Evolutionary conservation across 176 grass and related monocot genomes (phyloP).

Genomic region (Zea luxurians): DNA sequence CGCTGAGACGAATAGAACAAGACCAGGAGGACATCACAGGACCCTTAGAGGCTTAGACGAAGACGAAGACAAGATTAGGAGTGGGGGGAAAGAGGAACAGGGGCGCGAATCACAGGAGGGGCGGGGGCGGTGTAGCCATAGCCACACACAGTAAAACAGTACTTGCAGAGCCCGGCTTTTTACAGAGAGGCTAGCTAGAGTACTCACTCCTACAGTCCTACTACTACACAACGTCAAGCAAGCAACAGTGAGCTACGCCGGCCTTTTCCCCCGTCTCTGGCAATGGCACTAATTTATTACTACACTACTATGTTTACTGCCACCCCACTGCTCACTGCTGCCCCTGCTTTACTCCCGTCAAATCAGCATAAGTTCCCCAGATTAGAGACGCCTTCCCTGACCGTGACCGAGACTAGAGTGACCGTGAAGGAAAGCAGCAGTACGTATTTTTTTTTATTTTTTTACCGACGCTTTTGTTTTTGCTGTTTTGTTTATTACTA

Average conservation of each 20-base stretch:
- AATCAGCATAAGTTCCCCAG: slow-evolving; percentile 53
- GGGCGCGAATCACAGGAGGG: no score
- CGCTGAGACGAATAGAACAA: no score
- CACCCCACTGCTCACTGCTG: background rate
- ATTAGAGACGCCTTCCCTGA: background rate
- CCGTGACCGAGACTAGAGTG: background rate
- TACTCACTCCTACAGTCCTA: no score
- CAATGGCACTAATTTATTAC: slow-evolving; percentile 38
- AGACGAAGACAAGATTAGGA: no score
- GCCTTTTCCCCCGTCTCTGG: slow-evolving; percentile 20
- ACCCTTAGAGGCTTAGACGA: no score
- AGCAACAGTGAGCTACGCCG: slow-evolving; percentile 36
- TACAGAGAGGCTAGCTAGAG: no score
- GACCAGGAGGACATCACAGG: no score
- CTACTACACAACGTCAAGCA: slow-evolving; percentile 24
- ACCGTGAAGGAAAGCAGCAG: background rate
- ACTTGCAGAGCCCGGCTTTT: no score
- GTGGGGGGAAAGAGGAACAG: no score
- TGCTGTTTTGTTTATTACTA: slow-evolving; percentile 37
- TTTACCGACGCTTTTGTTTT: slow-evolving; percentile 4
- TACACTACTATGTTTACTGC: slow-evolving; percentile 2
- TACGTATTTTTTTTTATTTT: background rate
- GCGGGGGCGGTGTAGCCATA: no score
- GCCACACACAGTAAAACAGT: no score
- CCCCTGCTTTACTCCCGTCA: slow-evolving; percentile 49